Percentiles rank a stretch among this genome's conserved stretches.
These are phyloP conservation scores for Xylaria sp. DNA, from an alignment of 2,329 filamentous ascomycete species.

Conservation along the genomic window DNA sequence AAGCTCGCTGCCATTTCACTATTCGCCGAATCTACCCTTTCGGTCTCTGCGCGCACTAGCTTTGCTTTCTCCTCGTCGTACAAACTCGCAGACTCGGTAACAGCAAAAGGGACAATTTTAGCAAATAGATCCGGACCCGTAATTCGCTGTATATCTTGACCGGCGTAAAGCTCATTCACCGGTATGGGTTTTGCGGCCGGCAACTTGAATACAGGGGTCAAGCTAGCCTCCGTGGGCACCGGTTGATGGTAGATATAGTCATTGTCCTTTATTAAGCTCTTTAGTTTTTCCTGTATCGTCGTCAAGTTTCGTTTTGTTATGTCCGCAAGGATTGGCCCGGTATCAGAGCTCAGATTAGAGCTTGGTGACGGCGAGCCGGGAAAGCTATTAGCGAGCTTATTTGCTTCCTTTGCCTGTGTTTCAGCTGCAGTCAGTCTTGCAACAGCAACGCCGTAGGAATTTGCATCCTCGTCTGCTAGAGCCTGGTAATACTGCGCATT, in stretches of 20 bases:
- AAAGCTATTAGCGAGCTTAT: conserved; percentile 80
- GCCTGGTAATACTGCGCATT: conserved; percentile 95
- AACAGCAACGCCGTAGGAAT: conserved; percentile 86
- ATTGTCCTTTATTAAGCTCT: conserved; percentile 86
- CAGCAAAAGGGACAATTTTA: conserved; percentile 94
- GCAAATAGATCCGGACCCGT: conserved; percentile 97
- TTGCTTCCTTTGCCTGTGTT: conserved; percentile 79
- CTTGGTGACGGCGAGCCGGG: conserved; percentile 81
- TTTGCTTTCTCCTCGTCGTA: conserved; percentile 99
- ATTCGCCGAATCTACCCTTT: conserved; percentile 91
- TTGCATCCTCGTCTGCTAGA: conserved; percentile 87
- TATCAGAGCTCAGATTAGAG: conserved; percentile 86
- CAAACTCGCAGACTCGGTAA: conserved; percentile 95
- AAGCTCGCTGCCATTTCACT: conserved; percentile 95
- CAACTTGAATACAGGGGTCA: conserved; percentile 86
- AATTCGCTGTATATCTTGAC: conserved; percentile 96
- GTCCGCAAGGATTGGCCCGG: conserved; percentile 77
- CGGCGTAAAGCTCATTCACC: conserved; percentile 94
- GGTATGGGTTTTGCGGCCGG: conserved; percentile 97
- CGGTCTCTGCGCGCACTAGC: conserved; percentile 89
- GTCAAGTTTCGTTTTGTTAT: conserved; percentile 85
- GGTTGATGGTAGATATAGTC: conserved; percentile 98
- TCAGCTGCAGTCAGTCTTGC: conserved; percentile 86
- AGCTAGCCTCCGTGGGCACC: conserved; percentile 84
- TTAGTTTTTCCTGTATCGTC: conserved; percentile 82